Evolutionary conservation across 768 basidiomycete genomes (phyloP).

Genomic region (Boletus sp.): DNA sequence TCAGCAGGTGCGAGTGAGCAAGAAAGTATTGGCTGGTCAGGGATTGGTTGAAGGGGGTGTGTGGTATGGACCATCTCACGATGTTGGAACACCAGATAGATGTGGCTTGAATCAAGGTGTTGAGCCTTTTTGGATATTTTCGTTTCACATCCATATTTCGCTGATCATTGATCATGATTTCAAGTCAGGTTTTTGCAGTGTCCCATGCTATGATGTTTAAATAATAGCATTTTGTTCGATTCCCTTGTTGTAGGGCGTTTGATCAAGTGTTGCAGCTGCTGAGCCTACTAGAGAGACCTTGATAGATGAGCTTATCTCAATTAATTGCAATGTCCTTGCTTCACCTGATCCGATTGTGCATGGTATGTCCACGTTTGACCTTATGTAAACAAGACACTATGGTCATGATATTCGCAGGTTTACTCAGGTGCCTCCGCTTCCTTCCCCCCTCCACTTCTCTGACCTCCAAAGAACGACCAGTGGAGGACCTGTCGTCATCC

Average conservation of each 20-base stretch:
- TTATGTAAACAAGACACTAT: no score
- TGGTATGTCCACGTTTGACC: no score
- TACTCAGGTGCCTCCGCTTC: no score
- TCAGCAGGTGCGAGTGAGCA: constrained; percentile 51
- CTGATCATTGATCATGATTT: neutral
- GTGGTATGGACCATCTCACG: constrained; percentile 66
- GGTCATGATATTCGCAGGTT: no score
- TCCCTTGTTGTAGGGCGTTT: neutral
- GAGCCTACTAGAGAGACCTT: neutral
- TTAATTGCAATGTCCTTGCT: neutral
- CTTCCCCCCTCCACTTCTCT: neutral
- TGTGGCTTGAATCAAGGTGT: neutral
- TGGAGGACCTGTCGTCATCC: neutral
- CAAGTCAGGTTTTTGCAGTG: neutral
- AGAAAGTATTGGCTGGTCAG: constrained; percentile 67
- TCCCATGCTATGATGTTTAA: neutral
- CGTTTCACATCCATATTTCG: neutral
- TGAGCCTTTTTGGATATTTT: neutral
- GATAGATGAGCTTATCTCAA: neutral
- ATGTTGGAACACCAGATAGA: constrained; percentile 40
- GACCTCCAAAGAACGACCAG: neutral
- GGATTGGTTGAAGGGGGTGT: constrained; percentile 58
- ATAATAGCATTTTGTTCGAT: neutral
- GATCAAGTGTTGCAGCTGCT: neutral
- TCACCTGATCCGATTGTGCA: neutral